Conservation (phyloP, 2,329 filamentous ascomycete species). For the Penicillium sp. region DNA sequence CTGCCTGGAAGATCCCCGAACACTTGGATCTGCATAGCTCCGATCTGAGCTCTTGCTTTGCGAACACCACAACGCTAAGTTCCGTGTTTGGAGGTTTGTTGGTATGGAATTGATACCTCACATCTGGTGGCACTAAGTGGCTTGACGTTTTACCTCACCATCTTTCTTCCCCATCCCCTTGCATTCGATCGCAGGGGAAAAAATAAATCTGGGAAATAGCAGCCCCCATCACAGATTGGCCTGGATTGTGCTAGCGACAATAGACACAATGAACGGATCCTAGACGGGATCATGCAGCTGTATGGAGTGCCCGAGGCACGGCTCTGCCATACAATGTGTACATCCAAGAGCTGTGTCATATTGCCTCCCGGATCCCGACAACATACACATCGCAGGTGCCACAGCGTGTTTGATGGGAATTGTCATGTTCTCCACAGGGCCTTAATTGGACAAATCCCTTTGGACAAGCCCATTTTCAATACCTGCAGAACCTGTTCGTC, state of each 20-base stretch:
- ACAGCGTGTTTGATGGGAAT: neutral
- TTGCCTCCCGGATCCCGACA: neutral
- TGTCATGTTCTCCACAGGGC: neutral
- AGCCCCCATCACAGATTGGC: neutral
- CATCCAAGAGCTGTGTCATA: constrained; percentile 4
- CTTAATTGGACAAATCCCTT: constrained; percentile 3
- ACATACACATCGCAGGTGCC: neutral
- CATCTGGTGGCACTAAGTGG: constrained; percentile 10
- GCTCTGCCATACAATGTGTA: neutral
- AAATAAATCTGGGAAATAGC: neutral
- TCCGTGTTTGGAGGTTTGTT: too few relatives aligned
- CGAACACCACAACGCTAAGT: neutral
- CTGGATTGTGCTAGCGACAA: constrained; percentile 2
- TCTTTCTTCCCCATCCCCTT: neutral
- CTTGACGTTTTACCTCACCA: neutral
- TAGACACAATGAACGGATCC: neutral
- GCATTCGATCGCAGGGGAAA: neutral
- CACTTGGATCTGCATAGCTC: neutral
- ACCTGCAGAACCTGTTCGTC: constrained; percentile 9
- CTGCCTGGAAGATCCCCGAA: constrained; percentile 14
- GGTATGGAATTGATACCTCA: constrained; percentile 20
- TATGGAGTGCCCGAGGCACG: neutral
- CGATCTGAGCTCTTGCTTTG: neutral
- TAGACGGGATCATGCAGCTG: neutral
- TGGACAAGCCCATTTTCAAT: constrained; percentile 3